These are phyloP conservation scores for Leishmania gerbilli DNA, from an alignment of 208 protist species.

Conservation along the genomic window DNA sequence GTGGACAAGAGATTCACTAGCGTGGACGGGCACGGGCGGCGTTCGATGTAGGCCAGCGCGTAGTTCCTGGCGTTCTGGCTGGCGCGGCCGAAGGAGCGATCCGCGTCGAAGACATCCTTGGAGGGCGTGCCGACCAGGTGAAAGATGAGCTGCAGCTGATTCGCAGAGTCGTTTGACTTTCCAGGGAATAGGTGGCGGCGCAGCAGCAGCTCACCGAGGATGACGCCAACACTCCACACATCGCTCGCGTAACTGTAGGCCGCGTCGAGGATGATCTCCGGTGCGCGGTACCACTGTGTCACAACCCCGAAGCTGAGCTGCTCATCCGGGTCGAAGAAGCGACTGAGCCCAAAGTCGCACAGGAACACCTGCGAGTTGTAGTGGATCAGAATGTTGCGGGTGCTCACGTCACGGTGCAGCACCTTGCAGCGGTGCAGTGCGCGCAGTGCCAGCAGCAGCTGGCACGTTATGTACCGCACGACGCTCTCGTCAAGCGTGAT, in stretches of 20 bases:
- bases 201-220: slow-evolving; percentile 92
- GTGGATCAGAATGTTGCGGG: slow-evolving; percentile 92
- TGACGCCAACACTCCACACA: slow-evolving; percentile 91
- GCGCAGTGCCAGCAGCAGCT: slow-evolving; percentile 88
- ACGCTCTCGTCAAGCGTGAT: slow-evolving; percentile 79
- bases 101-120: slow-evolving; percentile 70
- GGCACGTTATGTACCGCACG: slow-evolving; percentile 86
- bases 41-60: slow-evolving; percentile 70
- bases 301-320: slow-evolving; percentile 92
- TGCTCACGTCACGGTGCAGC: slow-evolving; percentile 88
- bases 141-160: slow-evolving; percentile 94
- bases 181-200: slow-evolving; percentile 91
- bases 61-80: slow-evolving; percentile 88
- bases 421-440: slow-evolving; percentile 86
- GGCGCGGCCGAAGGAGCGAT: slow-evolving; percentile 86
- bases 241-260: slow-evolving; percentile 86
- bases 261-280: slow-evolving; percentile 91
- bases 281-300: slow-evolving; percentile 93
- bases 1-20: slow-evolving; percentile 52
- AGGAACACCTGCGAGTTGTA: slow-evolving; percentile 87
- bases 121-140: slow-evolving; percentile 94
- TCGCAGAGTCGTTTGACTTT: slow-evolving; percentile 92
- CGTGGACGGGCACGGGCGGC: slow-evolving; percentile 48
- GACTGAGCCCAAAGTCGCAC: slow-evolving; percentile 92
- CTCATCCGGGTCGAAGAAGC: slow-evolving; percentile 93